These are phyloP conservation scores for Pachysolen tannophilus DNA, from an alignment of 805 yeast species.

Conservation along the genomic window DNA sequence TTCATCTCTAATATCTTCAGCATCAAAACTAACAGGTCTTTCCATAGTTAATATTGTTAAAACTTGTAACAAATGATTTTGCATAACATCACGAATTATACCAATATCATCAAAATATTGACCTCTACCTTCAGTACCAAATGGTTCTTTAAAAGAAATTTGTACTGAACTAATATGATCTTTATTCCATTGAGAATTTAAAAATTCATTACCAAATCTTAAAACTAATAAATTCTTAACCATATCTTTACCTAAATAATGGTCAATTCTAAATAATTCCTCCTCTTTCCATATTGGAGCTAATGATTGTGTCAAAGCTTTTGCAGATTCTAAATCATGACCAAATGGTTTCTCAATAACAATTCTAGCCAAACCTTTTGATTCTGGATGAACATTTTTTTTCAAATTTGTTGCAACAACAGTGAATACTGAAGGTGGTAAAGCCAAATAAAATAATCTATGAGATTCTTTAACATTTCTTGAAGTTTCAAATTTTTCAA, in stretches of 20 bases:
- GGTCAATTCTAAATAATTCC: conserved; percentile 93
- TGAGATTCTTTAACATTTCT: conserved; percentile 46
- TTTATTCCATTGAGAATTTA: conserved; percentile 85
- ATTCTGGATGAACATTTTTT: conserved; percentile 52
- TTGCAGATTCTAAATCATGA: conserved; percentile 73
- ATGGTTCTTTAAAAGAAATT: conserved; percentile 93
- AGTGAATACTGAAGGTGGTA: conserved; percentile 90
- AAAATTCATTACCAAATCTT: conserved; percentile 85
- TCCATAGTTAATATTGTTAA: conserved; percentile 92
- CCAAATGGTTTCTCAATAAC: conserved; percentile 98
- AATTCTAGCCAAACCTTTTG: conserved; percentile 64
- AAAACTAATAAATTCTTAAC: conserved; percentile 86
- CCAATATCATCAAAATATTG: conserved; percentile 96
- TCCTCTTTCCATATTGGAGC: conserved; percentile 87
- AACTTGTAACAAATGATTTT: conserved; percentile 92
- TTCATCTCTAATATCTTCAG: conserved; percentile 93
- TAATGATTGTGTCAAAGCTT: conserved; percentile 66
- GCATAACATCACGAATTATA: conserved; percentile 96
- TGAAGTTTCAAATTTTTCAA: conserved; percentile 51
- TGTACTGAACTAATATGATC: conserved; percentile 74
- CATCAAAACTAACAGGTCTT: conserved; percentile 83
- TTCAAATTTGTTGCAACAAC: conserved; percentile 70
- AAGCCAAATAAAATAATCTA: conserved; percentile 84
- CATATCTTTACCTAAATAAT: conserved; percentile 96
- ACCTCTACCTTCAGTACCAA: conserved; percentile 98